phyloP scores from a whole-genome alignment of 208 protist genomes.

The Acanthamoeba healyi region DNA sequence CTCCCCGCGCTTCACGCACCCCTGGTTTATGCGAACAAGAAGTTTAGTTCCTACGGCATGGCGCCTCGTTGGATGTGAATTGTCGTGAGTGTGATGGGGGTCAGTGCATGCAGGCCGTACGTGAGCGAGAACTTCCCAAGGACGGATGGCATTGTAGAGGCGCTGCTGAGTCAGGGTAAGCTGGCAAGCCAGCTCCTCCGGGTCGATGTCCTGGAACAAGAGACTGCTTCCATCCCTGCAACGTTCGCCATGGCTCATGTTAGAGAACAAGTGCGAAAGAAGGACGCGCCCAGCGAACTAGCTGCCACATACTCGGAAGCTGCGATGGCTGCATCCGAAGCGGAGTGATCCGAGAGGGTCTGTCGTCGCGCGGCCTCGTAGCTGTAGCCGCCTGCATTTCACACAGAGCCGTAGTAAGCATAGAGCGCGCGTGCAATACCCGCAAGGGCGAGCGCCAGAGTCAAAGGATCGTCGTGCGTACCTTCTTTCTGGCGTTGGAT shows the following conservation, averaged over 20 bases:
- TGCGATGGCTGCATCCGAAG: not conserved
- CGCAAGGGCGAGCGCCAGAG: not conserved
- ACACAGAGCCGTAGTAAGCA: too few relatives aligned
- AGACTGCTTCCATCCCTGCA: not conserved
- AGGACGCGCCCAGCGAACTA: too few relatives aligned
- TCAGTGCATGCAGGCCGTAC: not conserved
- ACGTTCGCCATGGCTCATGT: too few relatives aligned
- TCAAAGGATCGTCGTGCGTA: not conserved
- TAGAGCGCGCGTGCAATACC: too few relatives aligned
- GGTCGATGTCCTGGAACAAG: not conserved
- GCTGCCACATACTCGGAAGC: not conserved
- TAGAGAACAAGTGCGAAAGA: too few relatives aligned
- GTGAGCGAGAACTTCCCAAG: slow-evolving; percentile 43
- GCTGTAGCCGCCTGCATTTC: not conserved
- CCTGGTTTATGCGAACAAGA: not conserved
- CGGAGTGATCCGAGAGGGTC: not conserved
- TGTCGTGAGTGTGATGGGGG: not conserved
- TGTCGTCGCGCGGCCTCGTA: slow-evolving; percentile 20
- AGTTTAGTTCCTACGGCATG: too few relatives aligned
- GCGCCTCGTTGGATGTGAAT: too few relatives aligned
- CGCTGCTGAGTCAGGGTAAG: slow-evolving; percentile 21
- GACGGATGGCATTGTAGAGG: slow-evolving; percentile 24
- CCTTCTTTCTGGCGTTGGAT: slow-evolving; percentile 42
- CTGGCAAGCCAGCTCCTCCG: slow-evolving; percentile 65
- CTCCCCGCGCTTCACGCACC: not conserved